Percentiles rank a stretch among this genome's conserved stretches.
These are phyloP conservation scores for Cornus controversa DNA, from an alignment of 148 eudicot genomes.

Conservation along the genomic window DNA sequence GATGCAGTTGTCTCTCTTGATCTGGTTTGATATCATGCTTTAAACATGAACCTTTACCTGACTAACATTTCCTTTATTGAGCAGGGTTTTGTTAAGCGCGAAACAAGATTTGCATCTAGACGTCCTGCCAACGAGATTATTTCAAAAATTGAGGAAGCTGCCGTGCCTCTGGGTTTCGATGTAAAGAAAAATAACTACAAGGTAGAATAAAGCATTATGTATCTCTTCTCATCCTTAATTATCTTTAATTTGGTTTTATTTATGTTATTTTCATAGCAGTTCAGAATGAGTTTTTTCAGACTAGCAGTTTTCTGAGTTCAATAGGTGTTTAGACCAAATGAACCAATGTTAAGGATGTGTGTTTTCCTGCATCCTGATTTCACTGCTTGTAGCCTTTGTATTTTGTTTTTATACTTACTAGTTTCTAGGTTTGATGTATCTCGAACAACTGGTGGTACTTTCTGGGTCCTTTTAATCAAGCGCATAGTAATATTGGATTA, in stretches of 20 bases:
- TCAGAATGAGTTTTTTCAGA: background rate
- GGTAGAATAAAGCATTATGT: slow-evolving; percentile 28
- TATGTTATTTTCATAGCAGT: background rate
- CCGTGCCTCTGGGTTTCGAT: slow-evolving; percentile 78
- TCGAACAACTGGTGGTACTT: background rate
- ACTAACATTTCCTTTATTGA: slow-evolving; percentile 9
- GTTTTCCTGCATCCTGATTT: background rate
- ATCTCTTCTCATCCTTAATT: background rate
- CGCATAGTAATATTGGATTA: background rate
- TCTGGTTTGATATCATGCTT: background rate
- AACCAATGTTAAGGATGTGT: background rate
- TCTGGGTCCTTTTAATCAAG: background rate
- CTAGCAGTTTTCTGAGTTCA: background rate
- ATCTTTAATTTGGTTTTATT: background rate
- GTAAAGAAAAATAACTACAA: slow-evolving; percentile 79
- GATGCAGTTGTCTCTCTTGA: too few species aligned
- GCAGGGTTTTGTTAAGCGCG: slow-evolving; percentile 82
- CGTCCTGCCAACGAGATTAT: slow-evolving; percentile 62
- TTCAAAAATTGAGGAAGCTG: slow-evolving; percentile 76
- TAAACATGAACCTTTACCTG: background rate
- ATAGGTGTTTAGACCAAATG: background rate
- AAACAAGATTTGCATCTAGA: slow-evolving; percentile 90
- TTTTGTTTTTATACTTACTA: background rate
- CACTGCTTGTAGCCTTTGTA: background rate
- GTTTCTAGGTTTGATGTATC: background rate